Evolutionary conservation across 257 asterid genomes (phyloP).

Genomic region (Scutellaria barbata): DNA sequence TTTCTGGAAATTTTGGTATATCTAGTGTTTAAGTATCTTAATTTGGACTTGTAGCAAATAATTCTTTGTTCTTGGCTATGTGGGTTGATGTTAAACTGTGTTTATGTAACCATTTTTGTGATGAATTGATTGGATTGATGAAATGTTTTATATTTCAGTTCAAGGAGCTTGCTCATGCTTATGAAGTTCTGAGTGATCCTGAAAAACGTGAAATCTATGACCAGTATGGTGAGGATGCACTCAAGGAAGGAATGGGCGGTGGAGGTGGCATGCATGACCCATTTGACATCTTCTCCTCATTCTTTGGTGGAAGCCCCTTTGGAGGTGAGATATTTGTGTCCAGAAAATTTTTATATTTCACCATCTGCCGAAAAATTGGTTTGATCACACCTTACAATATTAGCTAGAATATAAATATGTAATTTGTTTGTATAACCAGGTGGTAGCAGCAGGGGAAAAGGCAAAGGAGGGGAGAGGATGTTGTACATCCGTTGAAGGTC

Average conservation of each 20-base stretch:
- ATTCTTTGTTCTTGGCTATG: too few relatives aligned
- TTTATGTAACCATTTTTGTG: neutral
- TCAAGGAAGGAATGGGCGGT: constrained; percentile 66
- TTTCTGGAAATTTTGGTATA: neutral
- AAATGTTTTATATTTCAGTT: constrained; percentile 42
- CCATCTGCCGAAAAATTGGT: neutral
- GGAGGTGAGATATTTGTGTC: constrained; percentile 39
- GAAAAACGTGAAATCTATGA: constrained; percentile 62
- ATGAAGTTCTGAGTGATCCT: constrained; percentile 60
- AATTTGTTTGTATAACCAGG: constrained; percentile 34
- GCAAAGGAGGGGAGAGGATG: constrained; percentile 62
- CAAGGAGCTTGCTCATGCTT: constrained; percentile 67
- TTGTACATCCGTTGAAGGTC: constrained; percentile 58
- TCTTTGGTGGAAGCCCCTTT: constrained; percentile 57
- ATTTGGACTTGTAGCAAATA: too few relatives aligned
- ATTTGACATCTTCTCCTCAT: constrained; percentile 57
- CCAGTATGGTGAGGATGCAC: constrained; percentile 67
- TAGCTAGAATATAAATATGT: neutral
- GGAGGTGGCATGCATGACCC: constrained; percentile 62
- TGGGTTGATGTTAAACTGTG: neutral
- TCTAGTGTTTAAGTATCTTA: neutral
- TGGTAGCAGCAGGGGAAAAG: constrained; percentile 63
- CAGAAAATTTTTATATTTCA: neutral
- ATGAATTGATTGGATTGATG: neutral
- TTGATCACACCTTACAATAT: neutral